Conservation (phyloP, 1,139 yeast species). For the Debaryomyces subglobosus region DNA sequence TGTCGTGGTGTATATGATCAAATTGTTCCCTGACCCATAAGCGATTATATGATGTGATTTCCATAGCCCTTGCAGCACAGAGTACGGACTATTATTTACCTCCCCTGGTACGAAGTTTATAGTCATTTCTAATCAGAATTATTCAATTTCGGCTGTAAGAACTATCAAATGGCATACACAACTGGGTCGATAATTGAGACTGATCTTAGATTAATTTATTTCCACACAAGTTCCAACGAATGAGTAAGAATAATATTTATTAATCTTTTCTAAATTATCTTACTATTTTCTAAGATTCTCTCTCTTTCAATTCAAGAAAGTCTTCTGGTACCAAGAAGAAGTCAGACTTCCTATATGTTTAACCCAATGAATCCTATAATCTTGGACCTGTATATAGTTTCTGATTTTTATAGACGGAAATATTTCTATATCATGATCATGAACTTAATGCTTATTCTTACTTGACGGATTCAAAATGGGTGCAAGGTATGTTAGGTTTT, state of each 20-base stretch:
- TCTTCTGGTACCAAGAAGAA: background rate
- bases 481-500: constrained; percentile 32
- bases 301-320: background rate
- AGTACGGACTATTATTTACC: constrained; percentile 60
- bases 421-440: background rate
- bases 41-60: constrained; percentile 64
- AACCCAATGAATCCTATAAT: background rate
- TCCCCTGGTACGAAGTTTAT: constrained; percentile 83
- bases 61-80: constrained; percentile 71
- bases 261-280: background rate
- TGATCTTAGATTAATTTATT: background rate
- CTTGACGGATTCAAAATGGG: constrained; percentile 24
- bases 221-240: background rate
- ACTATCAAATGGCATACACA: background rate
- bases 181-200: background rate
- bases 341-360: background rate
- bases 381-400: background rate
- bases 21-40: constrained; percentile 87
- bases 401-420: background rate
- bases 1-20: constrained; percentile 52
- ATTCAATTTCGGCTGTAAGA: background rate
- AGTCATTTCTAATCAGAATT: constrained; percentile 43
- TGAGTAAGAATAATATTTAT: background rate
- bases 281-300: background rate
- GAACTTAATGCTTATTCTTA: background rate